Conservation (phyloP, 23 red algal genomes). For the Agarophyton chilense region DNA sequence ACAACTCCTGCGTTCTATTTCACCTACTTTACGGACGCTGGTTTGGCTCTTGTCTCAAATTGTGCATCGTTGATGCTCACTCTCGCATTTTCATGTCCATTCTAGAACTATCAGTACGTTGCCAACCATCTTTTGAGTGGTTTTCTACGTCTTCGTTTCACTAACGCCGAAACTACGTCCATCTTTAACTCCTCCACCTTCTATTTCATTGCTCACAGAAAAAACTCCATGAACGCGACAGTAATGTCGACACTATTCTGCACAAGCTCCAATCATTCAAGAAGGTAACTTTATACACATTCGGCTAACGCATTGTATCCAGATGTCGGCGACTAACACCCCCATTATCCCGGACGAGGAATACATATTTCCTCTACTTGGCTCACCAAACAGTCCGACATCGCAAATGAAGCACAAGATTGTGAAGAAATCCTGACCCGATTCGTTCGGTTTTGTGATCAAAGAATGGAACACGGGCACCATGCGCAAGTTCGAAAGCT, state of each 20-base stretch:
- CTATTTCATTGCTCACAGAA: background rate
- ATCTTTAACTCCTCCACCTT: background rate
- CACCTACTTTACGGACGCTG: background rate
- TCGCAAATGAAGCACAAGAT: background rate
- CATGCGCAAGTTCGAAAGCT: background rate
- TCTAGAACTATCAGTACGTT: background rate
- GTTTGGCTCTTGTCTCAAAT: no score
- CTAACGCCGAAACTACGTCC: background rate
- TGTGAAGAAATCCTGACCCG: background rate
- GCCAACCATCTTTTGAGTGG: background rate
- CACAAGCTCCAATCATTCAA: background rate
- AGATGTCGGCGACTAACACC: background rate
- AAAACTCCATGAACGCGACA: background rate
- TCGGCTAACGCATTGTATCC: background rate
- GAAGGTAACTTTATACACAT: background rate
- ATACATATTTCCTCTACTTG: background rate
- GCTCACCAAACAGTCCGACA: background rate
- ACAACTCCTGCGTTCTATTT: background rate
- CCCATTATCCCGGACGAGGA: background rate
- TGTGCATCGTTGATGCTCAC: no score
- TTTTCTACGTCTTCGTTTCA: background rate
- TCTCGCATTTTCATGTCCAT: background rate
- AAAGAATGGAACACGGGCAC: background rate
- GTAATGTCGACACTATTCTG: background rate
- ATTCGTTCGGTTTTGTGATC: background rate